Evolutionary conservation across 345 rosid species (phyloP).

Genomic region (Corchorus capsularis): DNA sequence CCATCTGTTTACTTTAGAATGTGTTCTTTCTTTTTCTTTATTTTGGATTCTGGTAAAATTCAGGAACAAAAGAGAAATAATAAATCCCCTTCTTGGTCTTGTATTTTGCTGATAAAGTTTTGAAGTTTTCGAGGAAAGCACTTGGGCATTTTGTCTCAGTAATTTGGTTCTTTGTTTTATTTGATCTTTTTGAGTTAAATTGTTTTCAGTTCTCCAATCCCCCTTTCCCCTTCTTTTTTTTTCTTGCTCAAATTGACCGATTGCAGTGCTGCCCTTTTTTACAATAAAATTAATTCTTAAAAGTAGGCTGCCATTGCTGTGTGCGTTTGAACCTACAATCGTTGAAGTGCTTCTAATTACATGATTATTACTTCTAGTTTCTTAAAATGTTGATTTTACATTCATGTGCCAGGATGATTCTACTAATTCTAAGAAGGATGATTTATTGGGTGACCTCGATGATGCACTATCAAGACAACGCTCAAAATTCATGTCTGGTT

Average conservation of each 20-base stretch:
- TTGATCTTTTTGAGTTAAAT: background rate
- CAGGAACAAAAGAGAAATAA: background rate
- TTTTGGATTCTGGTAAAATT: background rate
- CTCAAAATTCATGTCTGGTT: constrained; percentile 55
- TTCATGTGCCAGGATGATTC: constrained; percentile 43
- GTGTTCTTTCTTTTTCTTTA: background rate
- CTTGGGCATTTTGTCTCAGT: background rate
- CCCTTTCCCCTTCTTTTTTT: background rate
- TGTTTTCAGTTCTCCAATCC: background rate
- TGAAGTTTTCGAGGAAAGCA: background rate
- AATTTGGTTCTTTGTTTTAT: background rate
- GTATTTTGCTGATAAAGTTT: background rate
- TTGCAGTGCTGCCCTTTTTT: background rate
- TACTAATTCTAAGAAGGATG: constrained; percentile 43
- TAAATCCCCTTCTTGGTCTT: constrained; percentile 6
- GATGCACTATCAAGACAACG: constrained; percentile 77
- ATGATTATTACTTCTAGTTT: background rate
- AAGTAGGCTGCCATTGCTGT: background rate
- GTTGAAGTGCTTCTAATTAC: background rate
- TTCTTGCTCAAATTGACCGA: background rate
- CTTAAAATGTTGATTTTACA: constrained; percentile 20
- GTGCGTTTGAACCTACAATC: background rate
- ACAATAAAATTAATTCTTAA: background rate
- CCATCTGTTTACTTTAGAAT: background rate
- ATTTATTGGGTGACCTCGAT: constrained; percentile 79